Evolutionary conservation across 2,329 filamentous ascomycete genomes (phyloP).

Genomic region (Aspergillus pseudonomiae): DNA sequence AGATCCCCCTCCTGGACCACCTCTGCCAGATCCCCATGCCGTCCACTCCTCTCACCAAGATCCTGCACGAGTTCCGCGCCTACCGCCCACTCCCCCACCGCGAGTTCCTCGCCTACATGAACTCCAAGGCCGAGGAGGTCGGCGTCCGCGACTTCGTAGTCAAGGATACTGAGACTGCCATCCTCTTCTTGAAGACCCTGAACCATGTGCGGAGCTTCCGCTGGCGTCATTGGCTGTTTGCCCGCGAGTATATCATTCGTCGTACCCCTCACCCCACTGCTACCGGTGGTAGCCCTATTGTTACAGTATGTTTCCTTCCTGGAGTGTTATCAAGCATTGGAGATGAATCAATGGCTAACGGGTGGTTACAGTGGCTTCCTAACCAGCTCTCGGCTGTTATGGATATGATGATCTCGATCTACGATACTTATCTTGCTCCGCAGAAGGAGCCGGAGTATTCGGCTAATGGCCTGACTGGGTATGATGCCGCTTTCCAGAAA

Average conservation of each 20-base stretch:
- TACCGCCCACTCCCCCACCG: conserved; percentile 90
- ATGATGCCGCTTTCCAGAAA: conserved; percentile 35
- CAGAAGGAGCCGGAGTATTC: conserved; percentile 29
- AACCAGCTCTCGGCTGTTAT: conserved; percentile 54
- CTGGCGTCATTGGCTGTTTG: conserved; percentile 54
- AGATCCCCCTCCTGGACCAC: conserved; percentile 85
- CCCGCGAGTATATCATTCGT: conserved; percentile 53
- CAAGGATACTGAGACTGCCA: conserved; percentile 43
- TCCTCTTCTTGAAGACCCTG: conserved; percentile 49
- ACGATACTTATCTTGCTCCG: conserved; percentile 42
- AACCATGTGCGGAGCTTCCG: conserved; percentile 54
- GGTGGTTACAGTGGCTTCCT: conserved; percentile 45
- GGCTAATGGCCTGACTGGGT: conserved; percentile 25
- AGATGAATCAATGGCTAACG: conserved; percentile 1
- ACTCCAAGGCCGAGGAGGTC: conserved; percentile 53
- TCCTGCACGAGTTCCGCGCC: conserved; percentile 83
- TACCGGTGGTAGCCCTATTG: conserved; percentile 53
- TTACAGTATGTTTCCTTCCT: conserved; percentile 40
- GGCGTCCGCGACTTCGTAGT: conserved; percentile 42
- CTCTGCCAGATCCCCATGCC: conserved; percentile 87
- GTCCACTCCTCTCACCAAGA: conserved; percentile 81
- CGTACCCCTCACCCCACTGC: conserved; percentile 50
- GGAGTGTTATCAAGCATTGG: not conserved
- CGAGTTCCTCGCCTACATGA: conserved; percentile 76
- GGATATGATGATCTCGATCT: conserved; percentile 52